These are phyloP conservation scores for Tetracladium maxilliforme DNA, from an alignment of 2,329 filamentous ascomycete genomes.

Conservation along the genomic window DNA sequence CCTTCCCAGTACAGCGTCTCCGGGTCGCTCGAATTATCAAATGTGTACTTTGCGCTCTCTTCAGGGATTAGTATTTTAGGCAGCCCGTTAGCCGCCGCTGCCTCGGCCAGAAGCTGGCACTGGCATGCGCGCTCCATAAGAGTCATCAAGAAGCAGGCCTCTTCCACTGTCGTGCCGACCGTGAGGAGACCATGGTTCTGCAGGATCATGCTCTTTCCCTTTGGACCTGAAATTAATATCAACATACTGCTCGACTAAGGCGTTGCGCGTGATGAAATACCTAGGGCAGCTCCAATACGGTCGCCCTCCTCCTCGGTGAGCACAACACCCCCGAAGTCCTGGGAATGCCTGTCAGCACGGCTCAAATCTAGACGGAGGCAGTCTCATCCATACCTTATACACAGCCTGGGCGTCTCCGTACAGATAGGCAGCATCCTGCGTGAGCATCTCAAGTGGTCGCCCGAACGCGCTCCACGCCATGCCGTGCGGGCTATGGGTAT, in stretches of 20 bases:
- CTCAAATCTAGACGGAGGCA: too few relatives aligned
- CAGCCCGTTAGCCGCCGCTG: slow-evolving; percentile 9
- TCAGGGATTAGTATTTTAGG: neutral
- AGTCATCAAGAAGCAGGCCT: too few relatives aligned
- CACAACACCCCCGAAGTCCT: slow-evolving; percentile 28
- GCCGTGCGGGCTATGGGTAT: slow-evolving; percentile 5
- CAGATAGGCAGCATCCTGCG: slow-evolving; percentile 5
- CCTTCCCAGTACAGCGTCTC: slow-evolving; percentile 28
- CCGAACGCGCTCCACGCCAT: slow-evolving; percentile 6
- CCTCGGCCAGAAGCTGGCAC: slow-evolving; percentile 14
- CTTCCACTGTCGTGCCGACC: too few relatives aligned
- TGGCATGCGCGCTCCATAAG: too few relatives aligned
- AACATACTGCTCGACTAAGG: too few relatives aligned
- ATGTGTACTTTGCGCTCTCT: slow-evolving; percentile 8
- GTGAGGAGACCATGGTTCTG: slow-evolving; percentile 61
- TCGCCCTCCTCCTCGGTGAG: slow-evolving; percentile 25
- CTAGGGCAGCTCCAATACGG: slow-evolving; percentile 22
- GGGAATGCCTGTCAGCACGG: too few relatives aligned
- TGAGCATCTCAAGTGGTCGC: slow-evolving; percentile 6
- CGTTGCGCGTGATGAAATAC: too few relatives aligned
- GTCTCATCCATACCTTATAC: too few relatives aligned
- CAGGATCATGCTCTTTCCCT: slow-evolving; percentile 44
- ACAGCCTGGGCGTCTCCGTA: slow-evolving; percentile 12
- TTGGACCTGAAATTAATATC: too few relatives aligned
- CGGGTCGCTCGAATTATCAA: slow-evolving; percentile 29